Percentiles rank a stretch among this genome's conserved stretches.
Conservation (phyloP, 2,329 filamentous ascomycete species). For the Aciculosporium take region DNA sequence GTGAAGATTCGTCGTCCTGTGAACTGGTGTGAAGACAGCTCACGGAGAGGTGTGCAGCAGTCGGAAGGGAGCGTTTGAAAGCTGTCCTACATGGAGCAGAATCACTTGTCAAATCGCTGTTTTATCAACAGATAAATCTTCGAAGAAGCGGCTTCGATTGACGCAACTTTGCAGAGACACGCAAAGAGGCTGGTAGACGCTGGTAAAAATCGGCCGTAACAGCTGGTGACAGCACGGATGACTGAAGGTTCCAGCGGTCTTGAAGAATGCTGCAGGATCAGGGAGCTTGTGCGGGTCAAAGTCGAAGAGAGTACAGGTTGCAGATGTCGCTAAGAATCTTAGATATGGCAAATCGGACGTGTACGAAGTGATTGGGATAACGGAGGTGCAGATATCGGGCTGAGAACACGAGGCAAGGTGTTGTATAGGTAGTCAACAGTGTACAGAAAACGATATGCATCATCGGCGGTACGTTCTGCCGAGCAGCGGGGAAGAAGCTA, state of each 20-base stretch:
- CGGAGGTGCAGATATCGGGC: conserved; percentile 16
- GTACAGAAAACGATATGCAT: conserved; percentile 18
- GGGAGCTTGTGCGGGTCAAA: conserved; percentile 10
- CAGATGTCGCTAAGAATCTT: neutral
- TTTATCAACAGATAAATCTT: neutral
- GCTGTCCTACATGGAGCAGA: conserved; percentile 21
- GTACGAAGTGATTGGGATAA: conserved; percentile 1
- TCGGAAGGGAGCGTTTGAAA: conserved; percentile 13
- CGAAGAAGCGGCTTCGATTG: neutral
- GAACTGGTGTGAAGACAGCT: conserved; percentile 21
- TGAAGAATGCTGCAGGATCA: conserved; percentile 13
- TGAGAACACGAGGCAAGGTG: conserved; percentile 16
- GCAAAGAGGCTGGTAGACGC: neutral
- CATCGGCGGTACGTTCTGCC: conserved; percentile 17
- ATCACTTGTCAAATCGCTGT: conserved; percentile 6
- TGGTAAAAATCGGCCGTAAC: neutral
- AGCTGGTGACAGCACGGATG: neutral
- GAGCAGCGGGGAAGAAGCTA: conserved; percentile 4
- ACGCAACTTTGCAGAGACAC: neutral
- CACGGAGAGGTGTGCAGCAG: conserved; percentile 15
- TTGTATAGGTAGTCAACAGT: no score
- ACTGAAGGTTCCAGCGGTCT: neutral
- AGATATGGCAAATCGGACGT: conserved; percentile 1
- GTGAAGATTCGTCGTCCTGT: conserved; percentile 22
- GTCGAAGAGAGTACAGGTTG: conserved; percentile 12